These are phyloP conservation scores for Baorangia bicolor DNA, from an alignment of 768 basidiomycete species.

Conservation along the genomic window DNA sequence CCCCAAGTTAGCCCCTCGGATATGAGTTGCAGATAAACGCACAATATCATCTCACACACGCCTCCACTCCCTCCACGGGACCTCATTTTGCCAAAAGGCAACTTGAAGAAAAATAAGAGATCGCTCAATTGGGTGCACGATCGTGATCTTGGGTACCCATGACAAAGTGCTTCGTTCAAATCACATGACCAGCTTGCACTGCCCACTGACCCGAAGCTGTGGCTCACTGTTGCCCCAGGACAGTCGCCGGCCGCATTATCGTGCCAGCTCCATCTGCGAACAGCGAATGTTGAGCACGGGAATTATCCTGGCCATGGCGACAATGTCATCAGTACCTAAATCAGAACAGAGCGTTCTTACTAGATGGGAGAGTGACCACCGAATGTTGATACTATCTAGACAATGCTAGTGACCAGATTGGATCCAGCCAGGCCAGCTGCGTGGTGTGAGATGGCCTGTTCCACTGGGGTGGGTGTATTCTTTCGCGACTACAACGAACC, in stretches of 20 bases:
- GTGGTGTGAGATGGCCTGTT: background rate
- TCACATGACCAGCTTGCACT: background rate
- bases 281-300: background rate
- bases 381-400: no score
- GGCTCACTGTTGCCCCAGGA: background rate
- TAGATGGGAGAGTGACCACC: no score
- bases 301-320: background rate
- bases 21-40: background rate
- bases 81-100: background rate
- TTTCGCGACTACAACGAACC: background rate
- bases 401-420: background rate
- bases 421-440: background rate
- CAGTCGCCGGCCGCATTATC: background rate
- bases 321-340: background rate
- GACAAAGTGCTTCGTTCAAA: background rate
- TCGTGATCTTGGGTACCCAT: background rate
- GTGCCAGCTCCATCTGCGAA: background rate
- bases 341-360: background rate
- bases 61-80: background rate
- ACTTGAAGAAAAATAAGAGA: background rate
- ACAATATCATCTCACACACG: background rate
- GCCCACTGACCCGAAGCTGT: background rate
- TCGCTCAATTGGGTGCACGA: background rate
- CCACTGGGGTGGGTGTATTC: background rate
- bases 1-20: background rate